Percentiles rank a stretch among this genome's conserved stretches.
Evolutionary conservation across 176 grass and related monocot genomes (phyloP).

Genomic region (Raddia guianensis): DNA sequence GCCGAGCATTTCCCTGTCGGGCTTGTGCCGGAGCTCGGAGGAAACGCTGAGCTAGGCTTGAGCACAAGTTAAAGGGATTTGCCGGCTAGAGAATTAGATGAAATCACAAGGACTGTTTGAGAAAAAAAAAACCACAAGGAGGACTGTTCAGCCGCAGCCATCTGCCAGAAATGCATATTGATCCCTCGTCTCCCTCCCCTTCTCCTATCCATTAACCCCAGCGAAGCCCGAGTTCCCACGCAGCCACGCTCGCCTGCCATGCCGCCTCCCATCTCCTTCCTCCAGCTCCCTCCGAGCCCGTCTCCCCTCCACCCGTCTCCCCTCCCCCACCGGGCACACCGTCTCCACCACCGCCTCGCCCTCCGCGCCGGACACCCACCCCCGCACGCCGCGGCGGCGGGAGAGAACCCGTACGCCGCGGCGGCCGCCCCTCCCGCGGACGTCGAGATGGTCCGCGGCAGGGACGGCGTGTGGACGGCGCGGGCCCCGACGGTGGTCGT

Average conservation of each 20-base stretch:
- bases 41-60: too few relatives aligned
- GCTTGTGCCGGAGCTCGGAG: too few relatives aligned
- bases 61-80: too few relatives aligned
- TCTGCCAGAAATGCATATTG: too few relatives aligned
- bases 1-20: too few relatives aligned
- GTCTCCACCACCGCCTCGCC: slow-evolving; percentile 14
- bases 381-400: neutral
- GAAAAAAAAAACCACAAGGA: too few relatives aligned
- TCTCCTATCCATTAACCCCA: slow-evolving; percentile 24
- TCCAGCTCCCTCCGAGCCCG: slow-evolving; percentile 34
- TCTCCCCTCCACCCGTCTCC: neutral
- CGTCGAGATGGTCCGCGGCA: slow-evolving; percentile 69
- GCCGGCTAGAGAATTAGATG: too few relatives aligned
- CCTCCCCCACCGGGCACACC: neutral
- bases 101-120: too few relatives aligned
- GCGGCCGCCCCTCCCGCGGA: slow-evolving; percentile 15
- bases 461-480: slow-evolving; percentile 59
- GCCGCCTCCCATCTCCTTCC: slow-evolving; percentile 45
- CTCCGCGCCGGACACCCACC: slow-evolving; percentile 13
- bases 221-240: neutral
- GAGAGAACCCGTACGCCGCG: slow-evolving; percentile 33
- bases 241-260: slow-evolving; percentile 29
- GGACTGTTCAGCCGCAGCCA: too few relatives aligned
- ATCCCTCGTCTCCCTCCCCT: neutral
- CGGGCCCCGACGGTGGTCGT: slow-evolving; percentile 66